Evolutionary conservation across 2,329 filamentous ascomycete species (phyloP).

Genomic region (Pseudocercospora fijiensis): DNA sequence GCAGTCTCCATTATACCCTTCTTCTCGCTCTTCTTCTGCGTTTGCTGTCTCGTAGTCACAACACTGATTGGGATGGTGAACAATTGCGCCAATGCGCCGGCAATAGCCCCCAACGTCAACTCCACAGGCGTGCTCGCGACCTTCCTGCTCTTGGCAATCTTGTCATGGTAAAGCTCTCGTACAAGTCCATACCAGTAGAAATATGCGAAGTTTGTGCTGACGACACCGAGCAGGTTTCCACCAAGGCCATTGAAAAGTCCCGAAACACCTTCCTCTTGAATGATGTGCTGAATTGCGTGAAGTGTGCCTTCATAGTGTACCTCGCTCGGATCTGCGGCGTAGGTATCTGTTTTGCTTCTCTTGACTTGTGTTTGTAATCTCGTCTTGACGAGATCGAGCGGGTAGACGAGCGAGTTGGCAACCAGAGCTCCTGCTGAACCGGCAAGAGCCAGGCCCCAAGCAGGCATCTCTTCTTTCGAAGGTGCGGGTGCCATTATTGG

Average conservation of each 20-base stretch:
- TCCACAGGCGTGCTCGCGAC: slow-evolving; percentile 74
- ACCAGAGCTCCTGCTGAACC: slow-evolving; percentile 90
- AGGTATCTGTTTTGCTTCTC: slow-evolving; percentile 44
- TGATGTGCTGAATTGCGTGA: slow-evolving; percentile 84
- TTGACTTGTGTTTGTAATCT: slow-evolving; percentile 93
- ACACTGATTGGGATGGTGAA: slow-evolving; percentile 97
- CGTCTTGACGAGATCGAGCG: slow-evolving; percentile 95
- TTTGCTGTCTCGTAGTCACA: slow-evolving; percentile 93
- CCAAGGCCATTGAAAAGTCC: slow-evolving; percentile 89
- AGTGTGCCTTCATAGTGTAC: slow-evolving; percentile 82
- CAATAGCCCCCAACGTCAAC: slow-evolving; percentile 78
- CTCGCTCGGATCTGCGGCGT: slow-evolving; percentile 48
- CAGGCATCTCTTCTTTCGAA: slow-evolving; percentile 63
- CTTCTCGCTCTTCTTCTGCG: slow-evolving; percentile 76
- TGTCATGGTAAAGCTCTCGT: slow-evolving; percentile 70
- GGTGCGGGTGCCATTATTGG: slow-evolving; percentile 31
- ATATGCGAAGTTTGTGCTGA: slow-evolving; percentile 97
- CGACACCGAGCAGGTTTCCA: slow-evolving; percentile 84
- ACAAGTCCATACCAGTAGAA: slow-evolving; percentile 99
- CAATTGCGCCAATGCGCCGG: slow-evolving; percentile 86
- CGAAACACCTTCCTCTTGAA: slow-evolving; percentile 71
- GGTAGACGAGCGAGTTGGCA: slow-evolving; percentile 93
- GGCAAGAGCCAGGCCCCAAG: slow-evolving; percentile 90
- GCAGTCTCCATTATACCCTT: slow-evolving; percentile 87
- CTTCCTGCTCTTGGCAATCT: slow-evolving; percentile 33